Evolutionary conservation across 352 stramenopile genomes (phyloP), one percentile per base, ranked within the genome.

Genomic region (Globisporangium emineosum): DNA sequence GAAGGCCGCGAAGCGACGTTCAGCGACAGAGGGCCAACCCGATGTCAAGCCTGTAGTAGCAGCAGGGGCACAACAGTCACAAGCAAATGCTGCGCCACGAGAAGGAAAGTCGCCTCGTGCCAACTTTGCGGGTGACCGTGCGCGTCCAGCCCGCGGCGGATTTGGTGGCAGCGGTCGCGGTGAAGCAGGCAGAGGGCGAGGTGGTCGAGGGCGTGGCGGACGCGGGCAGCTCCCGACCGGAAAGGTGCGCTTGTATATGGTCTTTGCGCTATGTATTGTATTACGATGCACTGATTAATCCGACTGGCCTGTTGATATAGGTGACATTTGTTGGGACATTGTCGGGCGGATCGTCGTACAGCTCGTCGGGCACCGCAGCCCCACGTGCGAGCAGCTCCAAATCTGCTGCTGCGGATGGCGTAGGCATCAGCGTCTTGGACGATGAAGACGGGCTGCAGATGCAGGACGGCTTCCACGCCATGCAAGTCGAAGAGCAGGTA

Each of bases 391-490:
- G 64, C 4, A 68, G 65, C 17, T 71, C 79, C 23, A 90, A 89
- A 62, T 56, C 65, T 30, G 69, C 71, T n/a, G 81, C 85, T 17
- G 84, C 87, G 29, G 83, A 90, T 27, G 87, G 83, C n/a, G 77
- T 89, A 5, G 87, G 87, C 32, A 95, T 95, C 67, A 95, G 87
- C 74, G 78, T 95, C 17, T 64, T 95, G 17, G 87, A 95, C 51
- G 79, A 93, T 21, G 76, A 81, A 32, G 75, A 90, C n/a, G 71
- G 67, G 5, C 54, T 57, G 10, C 61, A 58, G 23, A 66, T 89
- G 53, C 76, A 77, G 5, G 78, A 81, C 9, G 67, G 78, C 25
- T 79, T 89, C 8, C 64, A 77, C 19, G 73, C 75, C 6, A 81
- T 83, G 61, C 71, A 92, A 35, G 73, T 91, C 32, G 72, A 90